Evolutionary conservation across 768 basidiomycete genomes (phyloP), one percentile per base, ranked within the genome.

Genomic region (Zangia roseola): DNA sequence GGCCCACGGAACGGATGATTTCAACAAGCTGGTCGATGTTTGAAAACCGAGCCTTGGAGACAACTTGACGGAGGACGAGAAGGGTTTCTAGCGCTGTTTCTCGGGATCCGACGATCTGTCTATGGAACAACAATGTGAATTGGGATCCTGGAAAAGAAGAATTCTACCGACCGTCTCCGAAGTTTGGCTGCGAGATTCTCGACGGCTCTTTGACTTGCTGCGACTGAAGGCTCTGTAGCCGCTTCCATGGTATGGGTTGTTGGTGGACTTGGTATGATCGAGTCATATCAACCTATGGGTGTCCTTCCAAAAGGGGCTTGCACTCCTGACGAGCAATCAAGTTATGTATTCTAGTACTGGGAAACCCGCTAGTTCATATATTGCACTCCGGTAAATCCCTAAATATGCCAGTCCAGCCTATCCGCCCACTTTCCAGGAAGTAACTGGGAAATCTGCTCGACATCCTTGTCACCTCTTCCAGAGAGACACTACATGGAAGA

Each of bases 391-490:
- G 33, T 42, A 2, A 38, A 25, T 35, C 10, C 31, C 43, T 69
- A 53, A 77, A 37, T 74, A 59, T 94, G 91, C 95, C 95, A 98
- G 75, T 94, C 89, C 30, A 98, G 78, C 57, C 71, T 84, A 61
- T 97, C 87, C 10, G 89, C 93, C 95, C 94, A 97, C 70, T 95
- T 90, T 47, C 80, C 79, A 10, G 95, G 95, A 47, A 99, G 75
- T 34, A 97, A 74, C 60, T 94, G 74, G n/a, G 88, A 93, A 49
- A 99, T 94, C 63, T 98, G 89, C 57, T 95, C 89, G 4, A 99
- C 97, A 63, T 99, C 95, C 70, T 98, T 98, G 70, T 98, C 94
- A 16, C 97, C 97, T 54, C 95, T 83, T 42, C 95, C 95, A 45
- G 91, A 94, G 43, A 97, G 74, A 62, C 93, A 97, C 91, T 94